Conservation (phyloP, 257 asterid genomes). For the Salvia rosmarinus region DNA sequence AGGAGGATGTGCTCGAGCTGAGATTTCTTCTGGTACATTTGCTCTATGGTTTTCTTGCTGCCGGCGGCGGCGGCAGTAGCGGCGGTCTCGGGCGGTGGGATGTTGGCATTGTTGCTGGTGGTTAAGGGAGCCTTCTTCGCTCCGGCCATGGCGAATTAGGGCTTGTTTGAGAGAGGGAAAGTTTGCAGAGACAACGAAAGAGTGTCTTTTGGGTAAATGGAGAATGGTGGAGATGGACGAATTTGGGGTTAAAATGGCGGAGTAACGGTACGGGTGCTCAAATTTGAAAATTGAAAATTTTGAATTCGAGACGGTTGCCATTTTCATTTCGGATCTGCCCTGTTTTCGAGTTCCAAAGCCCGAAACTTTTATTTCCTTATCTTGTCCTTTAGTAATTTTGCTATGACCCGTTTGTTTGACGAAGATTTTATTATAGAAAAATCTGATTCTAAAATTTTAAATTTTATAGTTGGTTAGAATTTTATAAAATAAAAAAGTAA, state of each 20-base stretch:
- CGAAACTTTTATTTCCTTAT: background rate
- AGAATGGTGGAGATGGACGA: constrained; percentile 23
- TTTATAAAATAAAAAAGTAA: too few relatives aligned
- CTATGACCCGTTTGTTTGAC: too few relatives aligned
- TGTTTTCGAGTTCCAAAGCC: background rate
- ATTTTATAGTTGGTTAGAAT: too few relatives aligned
- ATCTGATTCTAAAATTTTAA: too few relatives aligned
- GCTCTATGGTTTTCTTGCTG: constrained; percentile 75
- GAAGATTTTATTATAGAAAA: too few relatives aligned
- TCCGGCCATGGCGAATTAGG: constrained; percentile 59
- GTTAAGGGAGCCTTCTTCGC: constrained; percentile 57
- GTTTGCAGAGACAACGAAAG: constrained; percentile 53
- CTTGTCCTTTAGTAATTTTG: too few relatives aligned
- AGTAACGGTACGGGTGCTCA: constrained; percentile 19
- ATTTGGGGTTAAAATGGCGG: constrained; percentile 35
- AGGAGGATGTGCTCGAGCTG: constrained; percentile 98
- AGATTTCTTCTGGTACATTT: constrained; percentile 88
- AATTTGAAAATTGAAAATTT: constrained; percentile 43
- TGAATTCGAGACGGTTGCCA: constrained; percentile 34
- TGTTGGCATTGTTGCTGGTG: constrained; percentile 78
- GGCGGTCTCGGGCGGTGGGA: constrained; percentile 38
- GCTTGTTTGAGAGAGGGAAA: constrained; percentile 29
- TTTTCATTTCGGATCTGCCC: background rate
- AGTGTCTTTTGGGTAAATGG: constrained; percentile 44
- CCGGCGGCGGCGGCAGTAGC: too few relatives aligned